These are phyloP conservation scores for Climacium dendroides DNA, from an alignment of 225 moss, liverwort and hornwort species.

Conservation along the genomic window DNA sequence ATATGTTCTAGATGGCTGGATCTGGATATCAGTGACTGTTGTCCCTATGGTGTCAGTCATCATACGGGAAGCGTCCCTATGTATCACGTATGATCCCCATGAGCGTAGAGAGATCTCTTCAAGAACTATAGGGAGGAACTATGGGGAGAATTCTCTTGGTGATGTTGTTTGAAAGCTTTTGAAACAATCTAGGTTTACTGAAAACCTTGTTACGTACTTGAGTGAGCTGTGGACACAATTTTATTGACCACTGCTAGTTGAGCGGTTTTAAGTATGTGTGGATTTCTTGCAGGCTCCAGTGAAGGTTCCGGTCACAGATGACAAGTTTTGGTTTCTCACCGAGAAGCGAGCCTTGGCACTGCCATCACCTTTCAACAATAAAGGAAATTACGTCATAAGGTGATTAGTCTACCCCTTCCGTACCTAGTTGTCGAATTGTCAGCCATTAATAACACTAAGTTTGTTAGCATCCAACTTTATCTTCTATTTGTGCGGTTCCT, in stretches of 20 bases:
- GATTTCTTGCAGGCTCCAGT: conserved; percentile 41
- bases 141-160: not conserved
- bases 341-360: conserved; percentile 43
- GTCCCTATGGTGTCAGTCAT: not conserved
- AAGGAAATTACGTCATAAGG: conserved; percentile 76
- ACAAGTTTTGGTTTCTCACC: conserved; percentile 70
- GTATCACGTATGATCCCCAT: not conserved
- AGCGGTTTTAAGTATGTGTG: not conserved
- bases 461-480: not conserved
- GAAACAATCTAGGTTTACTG: no score
- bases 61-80: not conserved
- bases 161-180: not conserved
- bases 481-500: not conserved
- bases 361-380: conserved; percentile 66
- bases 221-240: not conserved
- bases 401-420: not conserved
- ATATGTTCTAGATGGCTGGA: not conserved
- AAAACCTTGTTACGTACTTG: not conserved
- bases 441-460: not conserved
- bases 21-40: not conserved
- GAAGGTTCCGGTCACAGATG: conserved; percentile 52
- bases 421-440: not conserved
- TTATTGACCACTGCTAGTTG: not conserved
- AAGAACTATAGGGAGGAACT: not conserved
- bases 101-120: not conserved